Evolutionary conservation across 1,284 basidiomycete genomes (phyloP), one percentile per base, ranked within the genome.

Genomic region (Marasmius tenuissimus): DNA sequence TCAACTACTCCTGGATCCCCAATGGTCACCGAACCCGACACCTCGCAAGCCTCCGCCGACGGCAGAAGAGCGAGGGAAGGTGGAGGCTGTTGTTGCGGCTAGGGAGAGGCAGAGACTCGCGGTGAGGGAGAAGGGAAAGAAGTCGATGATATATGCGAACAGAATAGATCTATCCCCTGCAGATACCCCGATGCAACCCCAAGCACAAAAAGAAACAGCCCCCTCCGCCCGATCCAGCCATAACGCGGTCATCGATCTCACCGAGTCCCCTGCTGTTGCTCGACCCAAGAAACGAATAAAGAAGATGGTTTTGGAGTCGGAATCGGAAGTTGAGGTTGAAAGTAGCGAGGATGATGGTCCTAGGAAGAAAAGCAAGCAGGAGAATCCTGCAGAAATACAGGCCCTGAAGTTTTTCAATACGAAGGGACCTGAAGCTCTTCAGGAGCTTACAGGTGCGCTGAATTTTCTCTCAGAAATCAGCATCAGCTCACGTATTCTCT

Each of bases 391-490:
- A 59, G 75, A 75, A 63, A 80, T 65, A 75, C 85, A 76, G 69
- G 89, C 91, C 7, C 75, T 97, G 54, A 81, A 88, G n/a, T 97
- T 94, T 72, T 95, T 98, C 80, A 98, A 98, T 68, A 81, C 82
- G 12, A 86, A 89, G 47, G 82, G 84, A 7, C 76, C 82, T 14
- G 92, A 90, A 59, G 88, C 87, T 18, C 73, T 99, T 39, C 92
- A 94, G 64, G 96, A 97, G 68, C 79, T 98, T 45, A 97, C 95
- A 55, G 95, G 96, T 94, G 72, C 59, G 86, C 60, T 9, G 42
- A 49, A 22, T 54, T 35, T 56, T 20, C 18, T 7, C 39, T 18
- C 37, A 48, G 56, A 33, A 18, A 27, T 37, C 63, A 38, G 58
- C 47, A 65, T 70, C 49, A 69, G 53, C 66, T 53, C 38, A 12